These are phyloP conservation scores for Penicillium samsonianum DNA, from an alignment of 495 filamentous ascomycete genomes.

Conservation along the genomic window DNA sequence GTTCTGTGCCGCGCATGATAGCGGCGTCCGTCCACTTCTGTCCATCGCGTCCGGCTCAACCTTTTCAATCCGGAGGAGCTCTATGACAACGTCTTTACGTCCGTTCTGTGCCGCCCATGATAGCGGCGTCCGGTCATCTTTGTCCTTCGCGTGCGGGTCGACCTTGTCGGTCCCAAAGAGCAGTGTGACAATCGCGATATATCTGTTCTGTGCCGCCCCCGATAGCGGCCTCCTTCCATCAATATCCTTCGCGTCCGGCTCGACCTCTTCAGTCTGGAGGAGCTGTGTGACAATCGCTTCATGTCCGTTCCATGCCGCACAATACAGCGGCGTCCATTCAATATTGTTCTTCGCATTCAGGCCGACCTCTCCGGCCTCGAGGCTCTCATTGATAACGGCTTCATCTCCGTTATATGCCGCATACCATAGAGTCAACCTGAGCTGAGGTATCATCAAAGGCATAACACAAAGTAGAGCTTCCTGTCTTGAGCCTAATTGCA, in stretches of 20 bases:
- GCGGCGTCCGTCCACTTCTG: no score
- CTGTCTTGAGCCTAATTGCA: slow-evolving; percentile 5
- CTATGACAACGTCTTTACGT: no score
- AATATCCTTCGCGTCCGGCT: background rate
- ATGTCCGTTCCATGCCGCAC: background rate
- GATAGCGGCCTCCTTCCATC: background rate
- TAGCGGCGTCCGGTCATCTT: no score
- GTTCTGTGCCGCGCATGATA: no score
- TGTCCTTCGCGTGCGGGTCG: no score
- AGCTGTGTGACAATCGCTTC: background rate
- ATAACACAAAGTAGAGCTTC: slow-evolving; percentile 14
- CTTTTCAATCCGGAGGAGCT: no score
- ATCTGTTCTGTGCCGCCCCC: no score
- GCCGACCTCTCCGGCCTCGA: slow-evolving; percentile 1
- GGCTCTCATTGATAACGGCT: background rate
- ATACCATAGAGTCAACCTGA: slow-evolving; percentile 15
- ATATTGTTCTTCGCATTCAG: background rate
- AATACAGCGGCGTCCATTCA: background rate
- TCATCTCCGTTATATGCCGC: slow-evolving; percentile 3
- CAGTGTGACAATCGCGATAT: no score
- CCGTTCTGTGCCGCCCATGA: no score
- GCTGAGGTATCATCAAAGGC: slow-evolving; percentile 1
- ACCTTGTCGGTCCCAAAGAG: no score
- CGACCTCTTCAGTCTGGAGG: background rate
- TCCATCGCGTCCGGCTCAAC: no score